These are phyloP conservation scores for Stereocaulon alpinum DNA, from an alignment of 495 filamentous ascomycete species.

Conservation along the genomic window DNA sequence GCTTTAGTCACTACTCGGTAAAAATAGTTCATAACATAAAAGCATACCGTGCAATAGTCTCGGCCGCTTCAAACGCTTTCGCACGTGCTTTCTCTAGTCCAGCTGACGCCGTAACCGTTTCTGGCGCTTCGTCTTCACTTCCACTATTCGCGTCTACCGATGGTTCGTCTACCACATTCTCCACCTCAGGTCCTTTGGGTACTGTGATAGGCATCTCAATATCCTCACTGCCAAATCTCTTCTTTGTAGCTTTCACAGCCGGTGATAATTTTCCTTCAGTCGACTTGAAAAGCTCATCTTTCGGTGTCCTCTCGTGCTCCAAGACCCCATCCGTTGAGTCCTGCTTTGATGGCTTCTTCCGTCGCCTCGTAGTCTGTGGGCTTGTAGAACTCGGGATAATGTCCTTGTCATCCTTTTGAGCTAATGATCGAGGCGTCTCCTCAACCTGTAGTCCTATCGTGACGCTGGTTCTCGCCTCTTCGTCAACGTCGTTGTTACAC, in stretches of 20 bases:
- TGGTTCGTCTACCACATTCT: background rate
- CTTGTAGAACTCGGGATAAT: background rate
- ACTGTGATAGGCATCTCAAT: conserved; percentile 2
- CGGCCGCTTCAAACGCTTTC: conserved; percentile 8
- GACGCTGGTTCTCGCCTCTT: too few relatives aligned
- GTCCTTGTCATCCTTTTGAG: too few relatives aligned
- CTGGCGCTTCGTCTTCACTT: conserved; percentile 28
- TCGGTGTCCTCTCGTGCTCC: too few relatives aligned
- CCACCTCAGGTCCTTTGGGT: background rate
- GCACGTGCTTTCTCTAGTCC: conserved; percentile 15
- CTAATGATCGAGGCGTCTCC: too few relatives aligned
- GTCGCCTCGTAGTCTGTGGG: background rate
- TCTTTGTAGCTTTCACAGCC: conserved; percentile 1
- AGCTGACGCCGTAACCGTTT: conserved; percentile 16
- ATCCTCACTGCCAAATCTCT: conserved; percentile 9
- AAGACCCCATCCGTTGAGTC: background rate
- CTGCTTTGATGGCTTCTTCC: background rate
- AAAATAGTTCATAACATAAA: conserved; percentile 26
- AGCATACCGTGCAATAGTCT: conserved; percentile 5
- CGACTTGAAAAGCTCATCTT: background rate
- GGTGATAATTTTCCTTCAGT: background rate
- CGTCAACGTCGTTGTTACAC: too few relatives aligned
- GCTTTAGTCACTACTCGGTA: conserved; percentile 36
- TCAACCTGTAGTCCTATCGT: too few relatives aligned
- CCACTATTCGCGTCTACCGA: background rate